Evolutionary conservation across 352 stramenopile genomes (phyloP).

Genomic region (Pythium aquatile): DNA sequence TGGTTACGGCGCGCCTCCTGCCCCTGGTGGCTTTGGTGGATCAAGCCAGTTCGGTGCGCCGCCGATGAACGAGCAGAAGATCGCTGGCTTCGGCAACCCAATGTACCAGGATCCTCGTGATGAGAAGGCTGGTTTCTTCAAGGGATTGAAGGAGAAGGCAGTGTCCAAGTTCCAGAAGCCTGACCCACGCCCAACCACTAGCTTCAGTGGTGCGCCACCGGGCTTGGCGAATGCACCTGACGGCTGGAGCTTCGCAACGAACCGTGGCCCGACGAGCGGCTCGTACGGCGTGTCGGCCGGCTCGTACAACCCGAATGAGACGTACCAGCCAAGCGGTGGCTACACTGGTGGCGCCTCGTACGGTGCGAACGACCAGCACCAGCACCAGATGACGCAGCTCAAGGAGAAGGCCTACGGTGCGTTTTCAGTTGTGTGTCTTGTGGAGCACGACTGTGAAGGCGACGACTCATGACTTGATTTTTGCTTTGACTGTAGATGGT

Average conservation of each 20-base stretch:
- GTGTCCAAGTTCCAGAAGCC: constrained; percentile 75
- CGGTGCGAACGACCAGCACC: constrained; percentile 45
- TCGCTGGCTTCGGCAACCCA: constrained; percentile 94
- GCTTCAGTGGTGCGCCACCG: constrained; percentile 46
- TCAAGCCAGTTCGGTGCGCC: constrained; percentile 42
- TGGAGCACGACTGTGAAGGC: background rate
- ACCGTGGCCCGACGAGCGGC: constrained; percentile 75
- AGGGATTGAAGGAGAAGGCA: constrained; percentile 82
- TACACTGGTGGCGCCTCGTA: constrained; percentile 53
- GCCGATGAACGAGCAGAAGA: constrained; percentile 74
- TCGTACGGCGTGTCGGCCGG: constrained; percentile 51
- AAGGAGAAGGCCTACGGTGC: constrained; percentile 79
- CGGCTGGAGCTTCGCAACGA: constrained; percentile 84
- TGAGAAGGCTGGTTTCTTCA: constrained; percentile 85
- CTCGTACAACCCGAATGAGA: constrained; percentile 81
- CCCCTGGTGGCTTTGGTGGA: constrained; percentile 34
- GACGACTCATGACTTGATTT: background rate
- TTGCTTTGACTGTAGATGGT: constrained; percentile 39
- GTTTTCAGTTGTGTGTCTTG: constrained; percentile 1
- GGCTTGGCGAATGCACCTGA: constrained; percentile 71
- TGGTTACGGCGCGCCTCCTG: constrained; percentile 24
- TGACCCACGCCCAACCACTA: constrained; percentile 55
- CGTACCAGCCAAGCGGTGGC: constrained; percentile 64
- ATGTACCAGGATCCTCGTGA: constrained; percentile 92
- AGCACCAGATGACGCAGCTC: constrained; percentile 61